phyloP scores from a whole-genome alignment of 2,329 filamentous ascomycete species.

The Botrytis paeoniae region DNA sequence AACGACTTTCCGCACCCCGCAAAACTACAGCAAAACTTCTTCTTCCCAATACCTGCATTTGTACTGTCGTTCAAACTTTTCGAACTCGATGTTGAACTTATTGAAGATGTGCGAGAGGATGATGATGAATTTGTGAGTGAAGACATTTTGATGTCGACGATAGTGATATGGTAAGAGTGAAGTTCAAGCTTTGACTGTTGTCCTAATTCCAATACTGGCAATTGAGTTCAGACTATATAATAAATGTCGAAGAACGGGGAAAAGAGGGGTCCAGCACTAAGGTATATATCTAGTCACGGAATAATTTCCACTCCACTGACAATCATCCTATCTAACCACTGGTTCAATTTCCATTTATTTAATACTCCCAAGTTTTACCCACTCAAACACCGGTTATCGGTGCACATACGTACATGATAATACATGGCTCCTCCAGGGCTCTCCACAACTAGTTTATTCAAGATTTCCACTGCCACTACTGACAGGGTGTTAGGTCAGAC shows the following conservation, averaged over 20 bases:
- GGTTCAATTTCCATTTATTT: conserved; percentile 13
- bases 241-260: conserved; percentile 17
- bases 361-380: conserved; percentile 3
- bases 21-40: conserved; percentile 42
- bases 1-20: conserved; percentile 47
- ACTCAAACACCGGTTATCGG: conserved; percentile 19
- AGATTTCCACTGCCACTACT: neutral
- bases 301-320: conserved; percentile 13
- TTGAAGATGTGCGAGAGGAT: conserved; percentile 33
- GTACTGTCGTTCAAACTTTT: conserved; percentile 23
- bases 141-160: conserved; percentile 25
- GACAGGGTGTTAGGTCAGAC: neutral
- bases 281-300: conserved; percentile 18
- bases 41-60: conserved; percentile 27
- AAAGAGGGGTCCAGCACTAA: conserved; percentile 20
- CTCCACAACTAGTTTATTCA: conserved; percentile 7
- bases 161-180: conserved; percentile 5
- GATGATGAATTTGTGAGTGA: conserved; percentile 30
- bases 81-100: conserved; percentile 28
- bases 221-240: conserved; percentile 18
- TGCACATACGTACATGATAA: conserved; percentile 17
- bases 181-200: conserved; percentile 17
- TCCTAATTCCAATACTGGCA: neutral
- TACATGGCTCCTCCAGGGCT: conserved; percentile 16
- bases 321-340: conserved; percentile 12